Evolutionary conservation across 345 rosid species (phyloP).

Genomic region (Dimocarpus longan): DNA sequence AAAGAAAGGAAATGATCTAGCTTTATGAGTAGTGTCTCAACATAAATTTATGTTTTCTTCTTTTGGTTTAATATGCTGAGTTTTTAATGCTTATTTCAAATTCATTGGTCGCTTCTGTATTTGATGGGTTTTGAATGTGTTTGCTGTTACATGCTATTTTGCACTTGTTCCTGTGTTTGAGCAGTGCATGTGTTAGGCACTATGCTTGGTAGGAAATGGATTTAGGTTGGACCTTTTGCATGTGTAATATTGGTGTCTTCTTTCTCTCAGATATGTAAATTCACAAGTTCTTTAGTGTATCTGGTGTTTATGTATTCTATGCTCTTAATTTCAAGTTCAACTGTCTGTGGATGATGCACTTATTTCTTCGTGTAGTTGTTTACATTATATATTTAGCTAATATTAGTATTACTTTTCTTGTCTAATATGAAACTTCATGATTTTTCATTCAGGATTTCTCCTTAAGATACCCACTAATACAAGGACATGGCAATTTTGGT

Average conservation of each 20-base stretch:
- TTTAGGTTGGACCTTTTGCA: not conserved
- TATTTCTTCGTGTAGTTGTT: not conserved
- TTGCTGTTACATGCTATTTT: not conserved
- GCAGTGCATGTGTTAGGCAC: not conserved
- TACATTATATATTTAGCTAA: not conserved
- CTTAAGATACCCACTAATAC: slow-evolving; percentile 81
- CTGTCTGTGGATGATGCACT: not conserved
- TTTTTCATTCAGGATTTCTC: slow-evolving; percentile 69
- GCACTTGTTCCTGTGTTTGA: not conserved
- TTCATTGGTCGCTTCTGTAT: not conserved
- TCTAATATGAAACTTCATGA: not conserved
- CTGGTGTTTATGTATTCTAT: not conserved
- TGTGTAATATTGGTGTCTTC: not conserved
- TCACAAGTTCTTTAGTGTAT: not conserved
- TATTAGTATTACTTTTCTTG: not conserved
- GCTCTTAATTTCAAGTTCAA: not conserved
- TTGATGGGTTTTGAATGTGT: not conserved
- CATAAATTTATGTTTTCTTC: not conserved
- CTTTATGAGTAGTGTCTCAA: not conserved
- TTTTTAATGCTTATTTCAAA: not conserved
- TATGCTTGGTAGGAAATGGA: not conserved
- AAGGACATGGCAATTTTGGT: slow-evolving; percentile 98
- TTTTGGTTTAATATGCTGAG: not conserved
- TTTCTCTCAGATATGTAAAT: not conserved
- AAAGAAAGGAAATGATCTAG: not conserved